phyloP scores from a whole-genome alignment of 768 basidiomycete genomes.

The Mycena kentingensis region DNA sequence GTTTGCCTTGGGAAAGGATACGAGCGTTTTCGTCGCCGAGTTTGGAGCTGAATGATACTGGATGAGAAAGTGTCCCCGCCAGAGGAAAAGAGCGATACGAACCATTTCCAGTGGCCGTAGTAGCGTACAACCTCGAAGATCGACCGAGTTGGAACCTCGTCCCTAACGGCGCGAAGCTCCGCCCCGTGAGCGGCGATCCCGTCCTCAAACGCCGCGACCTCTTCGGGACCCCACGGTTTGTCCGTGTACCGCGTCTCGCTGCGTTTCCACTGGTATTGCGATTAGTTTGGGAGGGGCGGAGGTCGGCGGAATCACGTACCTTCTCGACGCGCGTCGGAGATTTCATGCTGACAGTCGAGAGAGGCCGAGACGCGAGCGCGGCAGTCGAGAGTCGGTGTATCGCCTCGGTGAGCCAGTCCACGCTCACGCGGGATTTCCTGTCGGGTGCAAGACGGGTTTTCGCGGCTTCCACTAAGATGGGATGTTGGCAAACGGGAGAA shows the following conservation, averaged over 20 bases:
- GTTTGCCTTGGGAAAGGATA: slow-evolving; percentile 43
- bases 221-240: slow-evolving; percentile 69
- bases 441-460: slow-evolving; percentile 58
- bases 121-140: slow-evolving; percentile 81
- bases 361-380: slow-evolving; percentile 54
- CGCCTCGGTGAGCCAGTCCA: slow-evolving; percentile 85
- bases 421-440: slow-evolving; percentile 52
- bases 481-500: slow-evolving; percentile 9
- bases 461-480: slow-evolving; percentile 62
- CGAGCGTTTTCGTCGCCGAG: slow-evolving; percentile 69
- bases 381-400: slow-evolving; percentile 73
- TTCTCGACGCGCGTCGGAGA: slow-evolving; percentile 59
- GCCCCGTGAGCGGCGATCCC: slow-evolving; percentile 72
- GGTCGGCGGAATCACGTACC: slow-evolving; percentile 40
- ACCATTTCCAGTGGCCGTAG: slow-evolving; percentile 90
- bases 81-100: slow-evolving; percentile 17
- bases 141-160: slow-evolving; percentile 69
- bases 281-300: background rate
- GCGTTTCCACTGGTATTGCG: slow-evolving; percentile 66
- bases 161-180: slow-evolving; percentile 76
- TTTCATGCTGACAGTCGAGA: slow-evolving; percentile 67
- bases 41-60: slow-evolving; percentile 65
- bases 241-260: slow-evolving; percentile 66
- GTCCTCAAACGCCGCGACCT: slow-evolving; percentile 75
- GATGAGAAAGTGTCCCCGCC: too few species aligned